Conservation (phyloP, 176 grass and related monocot genomes). For the Alopecurus myosuroides region DNA sequence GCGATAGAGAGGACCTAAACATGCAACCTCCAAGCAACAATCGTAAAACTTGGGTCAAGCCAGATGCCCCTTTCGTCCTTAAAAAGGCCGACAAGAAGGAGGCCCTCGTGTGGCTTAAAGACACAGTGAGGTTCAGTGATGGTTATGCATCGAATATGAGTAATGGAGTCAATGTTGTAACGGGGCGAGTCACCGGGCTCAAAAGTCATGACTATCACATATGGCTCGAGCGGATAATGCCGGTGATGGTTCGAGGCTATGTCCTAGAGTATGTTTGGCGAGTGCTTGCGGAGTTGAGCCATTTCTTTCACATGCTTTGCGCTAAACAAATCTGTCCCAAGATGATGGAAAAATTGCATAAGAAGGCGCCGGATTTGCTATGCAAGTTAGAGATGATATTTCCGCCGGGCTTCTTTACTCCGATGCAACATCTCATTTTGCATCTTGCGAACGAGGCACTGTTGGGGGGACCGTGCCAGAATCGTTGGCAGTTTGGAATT, state of each 20-base stretch:
- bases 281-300: neutral
- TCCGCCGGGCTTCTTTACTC: neutral
- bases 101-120: neutral
- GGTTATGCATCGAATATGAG: conserved; percentile 4
- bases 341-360: neutral
- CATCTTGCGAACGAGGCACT: neutral
- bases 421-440: neutral
- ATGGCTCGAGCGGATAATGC: neutral
- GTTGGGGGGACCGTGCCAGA: neutral
- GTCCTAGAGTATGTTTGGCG: neutral
- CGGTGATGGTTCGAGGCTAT: neutral
- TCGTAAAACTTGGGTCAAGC: too few species aligned
- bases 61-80: too few species aligned
- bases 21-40: too few species aligned
- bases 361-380: neutral
- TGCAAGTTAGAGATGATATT: neutral
- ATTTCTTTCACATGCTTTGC: neutral
- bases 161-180: neutral
- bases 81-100: neutral
- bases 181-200: neutral
- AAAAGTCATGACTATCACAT: conserved; percentile 13
- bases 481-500: neutral
- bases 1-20: too few species aligned
- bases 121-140: neutral
- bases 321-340: neutral